Conservation (phyloP, 495 filamentous ascomycete species). For the Daldinia bambusicola region DNA sequence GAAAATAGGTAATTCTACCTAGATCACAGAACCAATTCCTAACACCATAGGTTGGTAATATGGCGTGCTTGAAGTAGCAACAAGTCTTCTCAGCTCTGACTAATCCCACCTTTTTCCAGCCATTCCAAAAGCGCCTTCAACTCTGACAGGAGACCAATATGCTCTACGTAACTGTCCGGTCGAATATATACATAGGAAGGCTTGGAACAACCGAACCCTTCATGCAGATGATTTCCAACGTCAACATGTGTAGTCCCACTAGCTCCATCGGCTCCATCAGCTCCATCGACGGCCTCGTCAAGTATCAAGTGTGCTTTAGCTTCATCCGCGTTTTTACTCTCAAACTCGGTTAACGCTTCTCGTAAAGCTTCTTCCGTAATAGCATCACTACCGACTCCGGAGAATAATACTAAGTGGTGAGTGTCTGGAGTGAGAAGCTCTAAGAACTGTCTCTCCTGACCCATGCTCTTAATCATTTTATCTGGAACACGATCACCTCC, state of each 20-base stretch:
- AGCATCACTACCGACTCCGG: conserved; percentile 26
- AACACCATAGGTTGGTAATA: background rate
- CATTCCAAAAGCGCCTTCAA: conserved; percentile 46
- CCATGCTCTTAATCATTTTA: conserved; percentile 26
- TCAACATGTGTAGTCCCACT: conserved; percentile 41
- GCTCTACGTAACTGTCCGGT: conserved; percentile 55
- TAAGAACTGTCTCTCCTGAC: conserved; percentile 33
- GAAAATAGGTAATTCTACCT: too few species aligned
- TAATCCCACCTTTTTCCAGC: conserved; percentile 5
- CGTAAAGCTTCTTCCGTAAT: conserved; percentile 23
- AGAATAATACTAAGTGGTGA: conserved; percentile 45
- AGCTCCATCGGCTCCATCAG: background rate
- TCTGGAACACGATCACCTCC: conserved; percentile 48
- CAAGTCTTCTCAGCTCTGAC: background rate
- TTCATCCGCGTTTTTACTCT: conserved; percentile 14
- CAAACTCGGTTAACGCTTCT: conserved; percentile 23
- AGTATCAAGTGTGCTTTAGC: conserved; percentile 32
- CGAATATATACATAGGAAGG: conserved; percentile 53
- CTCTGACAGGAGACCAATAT: conserved; percentile 49
- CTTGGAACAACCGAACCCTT: conserved; percentile 49
- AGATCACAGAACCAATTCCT: too few species aligned
- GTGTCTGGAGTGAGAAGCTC: conserved; percentile 32
- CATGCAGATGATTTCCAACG: conserved; percentile 45
- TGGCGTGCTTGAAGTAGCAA: background rate
- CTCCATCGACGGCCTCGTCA: conserved; percentile 4